phyloP scores from a whole-genome alignment of 805 yeast genomes.

The Torulaspora gathmanii region DNA sequence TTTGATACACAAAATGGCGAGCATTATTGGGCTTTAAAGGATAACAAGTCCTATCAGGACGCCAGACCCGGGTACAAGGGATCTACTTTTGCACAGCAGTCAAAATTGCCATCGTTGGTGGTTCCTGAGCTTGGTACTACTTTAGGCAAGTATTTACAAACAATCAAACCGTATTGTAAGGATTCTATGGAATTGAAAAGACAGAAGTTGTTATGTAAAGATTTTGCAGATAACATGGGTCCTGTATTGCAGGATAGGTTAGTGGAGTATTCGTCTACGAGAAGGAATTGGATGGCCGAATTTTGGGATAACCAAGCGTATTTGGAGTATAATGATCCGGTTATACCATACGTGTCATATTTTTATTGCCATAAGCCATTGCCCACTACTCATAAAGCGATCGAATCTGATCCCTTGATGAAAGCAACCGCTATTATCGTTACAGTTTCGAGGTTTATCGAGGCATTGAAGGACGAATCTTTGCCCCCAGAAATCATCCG shows the following conservation, averaged over 20 bases:
- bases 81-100: slow-evolving; percentile 66
- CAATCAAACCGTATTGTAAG: slow-evolving; percentile 64
- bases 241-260: slow-evolving; percentile 65
- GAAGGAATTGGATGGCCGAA: slow-evolving; percentile 82
- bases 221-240: slow-evolving; percentile 66
- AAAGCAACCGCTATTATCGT: slow-evolving; percentile 74
- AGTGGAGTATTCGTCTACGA: slow-evolving; percentile 46
- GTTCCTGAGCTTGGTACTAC: slow-evolving; percentile 79
- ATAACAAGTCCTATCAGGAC: slow-evolving; percentile 22
- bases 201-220: slow-evolving; percentile 55
- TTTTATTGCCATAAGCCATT: slow-evolving; percentile 77
- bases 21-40: slow-evolving; percentile 23
- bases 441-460: slow-evolving; percentile 64
- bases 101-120: slow-evolving; percentile 74
- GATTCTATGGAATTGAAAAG: slow-evolving; percentile 45
- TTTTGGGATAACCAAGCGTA: slow-evolving; percentile 96
- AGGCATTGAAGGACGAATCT: slow-evolving; percentile 60
- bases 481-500: slow-evolving; percentile 75
- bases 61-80: slow-evolving; percentile 44
- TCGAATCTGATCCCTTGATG: slow-evolving; percentile 58
- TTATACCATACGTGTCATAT: slow-evolving; percentile 91
- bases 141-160: slow-evolving; percentile 58
- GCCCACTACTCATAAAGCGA: slow-evolving; percentile 36
- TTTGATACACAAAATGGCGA: slow-evolving; percentile 30
- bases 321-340: slow-evolving; percentile 85